A percentile compares a stretch with the other conserved stretches of the same genome.
Conservation (phyloP, 2,329 filamentous ascomycete species). For the Xylariales sp. region DNA sequence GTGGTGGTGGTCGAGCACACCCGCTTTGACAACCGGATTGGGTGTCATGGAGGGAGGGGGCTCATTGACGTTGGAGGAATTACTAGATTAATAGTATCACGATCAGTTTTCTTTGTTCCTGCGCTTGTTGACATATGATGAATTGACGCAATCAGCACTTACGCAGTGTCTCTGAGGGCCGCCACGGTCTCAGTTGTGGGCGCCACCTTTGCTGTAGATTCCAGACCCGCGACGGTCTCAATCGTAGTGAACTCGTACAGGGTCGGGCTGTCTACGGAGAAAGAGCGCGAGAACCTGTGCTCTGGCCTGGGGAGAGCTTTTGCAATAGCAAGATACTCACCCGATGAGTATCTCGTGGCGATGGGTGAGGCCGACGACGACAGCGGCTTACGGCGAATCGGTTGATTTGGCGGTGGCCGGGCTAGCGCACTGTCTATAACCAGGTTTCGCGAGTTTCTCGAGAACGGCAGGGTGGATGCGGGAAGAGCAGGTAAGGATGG, state of each 20-base stretch:
- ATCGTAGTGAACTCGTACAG: constrained; percentile 49
- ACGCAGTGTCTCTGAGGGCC: constrained; percentile 14
- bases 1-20: constrained; percentile 22
- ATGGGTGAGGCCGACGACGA: constrained; percentile 50
- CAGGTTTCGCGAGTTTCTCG: constrained; percentile 25
- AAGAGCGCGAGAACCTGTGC: constrained; percentile 49
- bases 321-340: constrained; percentile 28
- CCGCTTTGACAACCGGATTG: constrained; percentile 17
- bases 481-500: constrained; percentile 11
- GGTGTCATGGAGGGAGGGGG: constrained; percentile 14
- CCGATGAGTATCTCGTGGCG: constrained; percentile 43
- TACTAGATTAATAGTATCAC: no score
- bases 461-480: constrained; percentile 21
- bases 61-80: no score
- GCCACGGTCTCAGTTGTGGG: not conserved
- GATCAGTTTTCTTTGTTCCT: no score
- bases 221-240: constrained; percentile 6
- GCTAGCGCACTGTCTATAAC: constrained; percentile 18
- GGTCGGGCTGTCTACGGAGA: constrained; percentile 56
- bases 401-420: constrained; percentile 15
- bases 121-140: no score
- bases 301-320: constrained; percentile 44
- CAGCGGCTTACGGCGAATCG: constrained; percentile 58
- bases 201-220: constrained; percentile 8
- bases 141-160: no score